phyloP scores from a whole-genome alignment of 768 basidiomycete species.

The Pholiota conissans region DNA sequence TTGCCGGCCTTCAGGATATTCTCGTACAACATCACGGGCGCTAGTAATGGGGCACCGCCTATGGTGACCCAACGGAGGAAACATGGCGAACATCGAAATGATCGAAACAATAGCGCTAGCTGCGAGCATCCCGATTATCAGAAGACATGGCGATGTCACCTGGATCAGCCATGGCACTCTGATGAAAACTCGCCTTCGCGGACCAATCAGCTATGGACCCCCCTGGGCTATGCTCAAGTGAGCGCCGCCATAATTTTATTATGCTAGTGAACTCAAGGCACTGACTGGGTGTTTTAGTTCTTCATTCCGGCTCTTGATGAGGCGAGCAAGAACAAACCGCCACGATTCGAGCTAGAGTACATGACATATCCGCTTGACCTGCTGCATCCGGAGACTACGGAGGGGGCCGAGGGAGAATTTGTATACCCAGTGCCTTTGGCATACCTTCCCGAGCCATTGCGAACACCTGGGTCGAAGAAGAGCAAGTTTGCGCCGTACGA shows the following conservation, averaged over 20 bases:
- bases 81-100: constrained; percentile 50
- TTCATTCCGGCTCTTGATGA: constrained; percentile 58
- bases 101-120: constrained; percentile 41
- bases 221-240: constrained; percentile 87
- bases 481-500: constrained; percentile 67
- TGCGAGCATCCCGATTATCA: constrained; percentile 52
- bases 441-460: constrained; percentile 53
- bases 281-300: constrained; percentile 42
- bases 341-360: constrained; percentile 78
- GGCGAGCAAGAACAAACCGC: constrained; percentile 47
- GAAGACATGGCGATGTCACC: constrained; percentile 64
- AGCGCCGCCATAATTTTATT: no score
- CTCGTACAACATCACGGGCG: constrained; percentile 70
- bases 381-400: constrained; percentile 37
- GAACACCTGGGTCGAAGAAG: constrained; percentile 36
- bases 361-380: constrained; percentile 54
- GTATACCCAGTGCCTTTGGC: constrained; percentile 55
- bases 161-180: constrained; percentile 60
- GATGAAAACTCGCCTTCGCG: constrained; percentile 70
- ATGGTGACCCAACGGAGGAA: constrained; percentile 35
- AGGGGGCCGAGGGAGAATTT: constrained; percentile 26
- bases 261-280: constrained; percentile 14
- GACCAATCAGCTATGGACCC: constrained; percentile 66
- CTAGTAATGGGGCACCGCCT: constrained; percentile 13
- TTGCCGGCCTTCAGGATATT: constrained; percentile 79